Evolutionary conservation across 1,139 yeast genomes (phyloP).

Genomic region (Nakaseomyces delphensis): DNA sequence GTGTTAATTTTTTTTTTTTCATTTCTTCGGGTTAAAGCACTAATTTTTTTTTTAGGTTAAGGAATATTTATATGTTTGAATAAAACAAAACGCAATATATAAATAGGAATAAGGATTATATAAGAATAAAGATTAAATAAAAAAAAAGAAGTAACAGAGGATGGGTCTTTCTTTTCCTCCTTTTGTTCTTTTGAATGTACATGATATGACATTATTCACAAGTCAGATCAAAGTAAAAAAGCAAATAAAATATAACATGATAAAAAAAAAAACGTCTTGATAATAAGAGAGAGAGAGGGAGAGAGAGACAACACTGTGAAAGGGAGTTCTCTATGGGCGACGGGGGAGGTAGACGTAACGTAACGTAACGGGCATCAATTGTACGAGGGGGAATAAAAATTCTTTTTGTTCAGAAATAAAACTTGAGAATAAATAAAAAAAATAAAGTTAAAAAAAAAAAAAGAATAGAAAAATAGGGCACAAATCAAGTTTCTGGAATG

Average conservation of each 20-base stretch:
- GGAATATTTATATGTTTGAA: not conserved
- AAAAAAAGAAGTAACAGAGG: not conserved
- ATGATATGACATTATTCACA: conserved; percentile 1
- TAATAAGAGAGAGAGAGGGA: not conserved
- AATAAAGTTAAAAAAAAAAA: too few relatives aligned
- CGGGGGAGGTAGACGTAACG: too few relatives aligned
- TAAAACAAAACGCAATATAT: too few relatives aligned
- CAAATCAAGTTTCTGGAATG: too few relatives aligned
- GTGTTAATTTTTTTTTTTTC: not conserved
- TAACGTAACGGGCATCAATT: conserved; percentile 1
- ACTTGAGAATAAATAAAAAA: not conserved
- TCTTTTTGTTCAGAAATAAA: not conserved
- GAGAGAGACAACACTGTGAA: too few relatives aligned
- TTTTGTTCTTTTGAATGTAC: conserved; percentile 2
- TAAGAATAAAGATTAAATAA: not conserved
- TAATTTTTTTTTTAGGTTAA: too few relatives aligned
- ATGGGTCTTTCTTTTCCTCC: not conserved
- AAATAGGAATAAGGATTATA: not conserved
- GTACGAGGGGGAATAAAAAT: not conserved
- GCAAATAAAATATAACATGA: not conserved
- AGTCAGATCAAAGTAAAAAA: not conserved
- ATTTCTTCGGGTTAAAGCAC: too few relatives aligned
- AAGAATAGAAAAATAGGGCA: too few relatives aligned
- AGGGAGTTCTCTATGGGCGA: too few relatives aligned
- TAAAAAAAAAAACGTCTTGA: not conserved